A percentile compares a stretch with the other conserved stretches of the same genome.
phyloP scores from a whole-genome alignment of 371 early-diverging fungal species.

The Syncephalastrum contaminatum region DNA sequence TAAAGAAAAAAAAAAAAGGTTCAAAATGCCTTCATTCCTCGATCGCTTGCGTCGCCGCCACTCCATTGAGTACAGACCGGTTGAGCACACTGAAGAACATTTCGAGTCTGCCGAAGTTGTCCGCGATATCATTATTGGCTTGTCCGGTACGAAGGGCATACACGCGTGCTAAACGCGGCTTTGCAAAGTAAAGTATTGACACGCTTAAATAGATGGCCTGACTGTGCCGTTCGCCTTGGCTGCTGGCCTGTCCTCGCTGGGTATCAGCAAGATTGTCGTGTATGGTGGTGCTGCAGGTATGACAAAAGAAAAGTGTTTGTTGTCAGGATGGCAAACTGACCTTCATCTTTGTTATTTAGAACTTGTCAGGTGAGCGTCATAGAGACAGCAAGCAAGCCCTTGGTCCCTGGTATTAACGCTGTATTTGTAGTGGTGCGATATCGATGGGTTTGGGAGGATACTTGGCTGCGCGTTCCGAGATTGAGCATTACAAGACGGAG shows the following conservation, averaged over 20 bases:
- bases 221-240: conserved; percentile 80
- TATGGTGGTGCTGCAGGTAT: conserved; percentile 67
- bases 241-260: conserved; percentile 66
- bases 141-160: conserved; percentile 43
- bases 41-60: conserved; percentile 37
- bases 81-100: conserved; percentile 60
- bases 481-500: conserved; percentile 71
- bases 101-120: conserved; percentile 69
- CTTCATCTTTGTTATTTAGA: conserved; percentile 15
- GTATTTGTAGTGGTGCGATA: conserved; percentile 40
- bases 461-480: conserved; percentile 65
- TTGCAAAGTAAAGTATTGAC: not conserved
- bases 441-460: conserved; percentile 70
- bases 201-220: conserved; percentile 55
- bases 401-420: not conserved
- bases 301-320: not conserved
- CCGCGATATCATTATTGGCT: conserved; percentile 67
- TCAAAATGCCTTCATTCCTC: conserved; percentile 26
- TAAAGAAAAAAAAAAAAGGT: not conserved
- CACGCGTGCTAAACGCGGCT: no score
- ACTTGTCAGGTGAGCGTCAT: conserved; percentile 37
- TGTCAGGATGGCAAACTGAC: not conserved
- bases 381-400: not conserved
- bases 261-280: conserved; percentile 61
- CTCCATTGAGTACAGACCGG: conserved; percentile 37